Evolutionary conservation across 1,139 yeast species (phyloP).

Genomic region (Pichia inconspicua): DNA sequence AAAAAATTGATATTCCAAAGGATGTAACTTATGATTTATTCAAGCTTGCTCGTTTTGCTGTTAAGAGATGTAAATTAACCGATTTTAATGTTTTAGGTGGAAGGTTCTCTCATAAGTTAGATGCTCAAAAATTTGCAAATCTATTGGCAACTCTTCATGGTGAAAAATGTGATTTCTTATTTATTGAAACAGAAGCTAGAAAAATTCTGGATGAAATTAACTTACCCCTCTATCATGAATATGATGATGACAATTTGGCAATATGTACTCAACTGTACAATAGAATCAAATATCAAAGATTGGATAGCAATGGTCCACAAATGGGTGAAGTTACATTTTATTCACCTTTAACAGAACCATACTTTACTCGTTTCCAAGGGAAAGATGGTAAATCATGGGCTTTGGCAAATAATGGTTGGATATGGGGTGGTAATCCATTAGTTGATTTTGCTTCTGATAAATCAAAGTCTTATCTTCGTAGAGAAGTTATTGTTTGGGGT

Average conservation of each 20-base stretch:
- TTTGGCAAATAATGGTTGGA: conserved; percentile 95
- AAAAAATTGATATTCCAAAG: conserved; percentile 30
- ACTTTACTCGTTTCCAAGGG: conserved; percentile 65
- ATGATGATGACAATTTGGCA: conserved; percentile 61
- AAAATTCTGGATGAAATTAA: conserved; percentile 71
- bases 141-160: conserved; percentile 34
- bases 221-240: conserved; percentile 60
- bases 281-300: conserved; percentile 65
- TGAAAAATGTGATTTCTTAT: conserved; percentile 24
- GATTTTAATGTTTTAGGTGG: conserved; percentile 36
- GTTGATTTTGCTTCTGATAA: conserved; percentile 82
- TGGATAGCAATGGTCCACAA: conserved; percentile 75
- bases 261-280: conserved; percentile 65
- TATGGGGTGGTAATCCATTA: conserved; percentile 94
- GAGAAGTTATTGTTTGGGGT: conserved; percentile 97
- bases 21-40: conserved; percentile 40
- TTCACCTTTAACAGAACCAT: conserved; percentile 71
- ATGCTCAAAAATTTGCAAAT: conserved; percentile 43
- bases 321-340: conserved; percentile 54
- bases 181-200: conserved; percentile 36
- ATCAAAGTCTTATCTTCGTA: conserved; percentile 74
- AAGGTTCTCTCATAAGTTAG: conserved; percentile 47
- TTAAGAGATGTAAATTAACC: conserved; percentile 34
- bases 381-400: conserved; percentile 54
- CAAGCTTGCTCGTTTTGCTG: conserved; percentile 34